These are phyloP conservation scores for Achlya hypogyna DNA, from an alignment of 352 stramenopile species.

Conservation along the genomic window DNA sequence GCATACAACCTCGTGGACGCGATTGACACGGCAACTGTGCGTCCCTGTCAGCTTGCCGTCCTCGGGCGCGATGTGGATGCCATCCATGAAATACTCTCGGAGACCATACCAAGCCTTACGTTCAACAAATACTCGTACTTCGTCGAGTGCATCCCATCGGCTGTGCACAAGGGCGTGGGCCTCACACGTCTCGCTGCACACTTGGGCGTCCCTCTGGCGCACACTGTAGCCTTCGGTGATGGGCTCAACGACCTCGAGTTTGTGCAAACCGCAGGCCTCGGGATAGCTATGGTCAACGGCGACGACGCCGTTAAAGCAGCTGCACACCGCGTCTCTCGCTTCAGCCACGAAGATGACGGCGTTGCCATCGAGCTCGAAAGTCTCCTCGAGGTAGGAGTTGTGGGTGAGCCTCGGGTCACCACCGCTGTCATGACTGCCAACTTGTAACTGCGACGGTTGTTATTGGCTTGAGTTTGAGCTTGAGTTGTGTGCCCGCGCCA, in stretches of 20 bases:
- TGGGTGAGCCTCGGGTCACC: background rate
- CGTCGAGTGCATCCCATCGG: slow-evolving; percentile 12
- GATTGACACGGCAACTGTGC: background rate
- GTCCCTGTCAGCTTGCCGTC: slow-evolving; percentile 10
- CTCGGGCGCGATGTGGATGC: slow-evolving; percentile 6
- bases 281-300: slow-evolving; percentile 56
- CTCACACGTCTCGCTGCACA: slow-evolving; percentile 32
- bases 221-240: slow-evolving; percentile 55
- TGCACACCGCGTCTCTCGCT: slow-evolving; percentile 32
- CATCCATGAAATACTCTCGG: slow-evolving; percentile 6
- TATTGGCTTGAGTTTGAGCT: background rate
- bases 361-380: slow-evolving; percentile 17
- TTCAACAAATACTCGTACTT: slow-evolving; percentile 18
- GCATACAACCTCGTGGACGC: slow-evolving; percentile 10
- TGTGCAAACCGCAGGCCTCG: slow-evolving; percentile 34
- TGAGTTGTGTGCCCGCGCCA: too few relatives aligned
- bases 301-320: slow-evolving; percentile 29
- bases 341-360: slow-evolving; percentile 35
- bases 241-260: slow-evolving; percentile 69
- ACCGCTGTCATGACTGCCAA: too few relatives aligned
- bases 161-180: slow-evolving; percentile 43
- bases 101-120: background rate
- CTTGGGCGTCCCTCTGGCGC: slow-evolving; percentile 27
- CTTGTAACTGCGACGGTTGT: background rate
- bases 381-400: slow-evolving; percentile 6